Base-by-base conservation (phyloP, 352 stramenopile species). In the Phytophthora hybrid region DNA sequence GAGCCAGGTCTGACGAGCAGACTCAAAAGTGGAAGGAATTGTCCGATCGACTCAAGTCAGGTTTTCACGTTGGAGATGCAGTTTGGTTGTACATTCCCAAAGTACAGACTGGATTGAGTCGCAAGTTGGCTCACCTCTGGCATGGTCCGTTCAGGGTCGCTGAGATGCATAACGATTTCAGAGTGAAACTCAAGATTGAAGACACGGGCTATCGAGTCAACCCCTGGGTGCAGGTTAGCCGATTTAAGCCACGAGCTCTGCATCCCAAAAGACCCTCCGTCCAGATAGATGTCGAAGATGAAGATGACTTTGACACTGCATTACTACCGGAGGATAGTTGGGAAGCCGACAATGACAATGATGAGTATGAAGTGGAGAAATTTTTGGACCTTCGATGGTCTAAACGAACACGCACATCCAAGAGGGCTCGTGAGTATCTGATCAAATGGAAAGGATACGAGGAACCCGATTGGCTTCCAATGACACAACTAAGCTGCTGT, bases 71-170 rank as follows among this genome's bases (percentile, higher is more conserved):
- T 21, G 39, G 58, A 8, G 59, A 57, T 26, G 9, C 41, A 5
- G 44, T 65, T 1, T 65, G 59, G 59, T 5, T 57, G 8, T 65
- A 65, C 23, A 26, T 61, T 10, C 26, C 41, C 3, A 26, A 29
- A 3, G 59, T 66, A 3, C 46, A 16, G 0, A 32, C 32, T 3
- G 61, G 37, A 4, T 14, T 44, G 37, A 44, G 11, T 18, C 37
- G 11, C 3, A 44, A 44, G 37, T 1, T 44, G 51, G 10, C 37
- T 47, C 61, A 68, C 9, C 19, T 68, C 3, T 68, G 49, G 49
- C 61, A 68, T 19, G 61, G 51, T 0, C 61, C 61, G 2, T 61
- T 68, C 51, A 21, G 61, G 3, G 53, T 59, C 14, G 3, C 51
- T 1, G 47, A 66, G 16, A 66, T 32, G 11, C 19, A 21, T 1